Percentiles rank a stretch among this genome's conserved stretches.
Evolutionary conservation across 768 basidiomycete species (phyloP).

Genomic region (Hysterangium stoloniferum): DNA sequence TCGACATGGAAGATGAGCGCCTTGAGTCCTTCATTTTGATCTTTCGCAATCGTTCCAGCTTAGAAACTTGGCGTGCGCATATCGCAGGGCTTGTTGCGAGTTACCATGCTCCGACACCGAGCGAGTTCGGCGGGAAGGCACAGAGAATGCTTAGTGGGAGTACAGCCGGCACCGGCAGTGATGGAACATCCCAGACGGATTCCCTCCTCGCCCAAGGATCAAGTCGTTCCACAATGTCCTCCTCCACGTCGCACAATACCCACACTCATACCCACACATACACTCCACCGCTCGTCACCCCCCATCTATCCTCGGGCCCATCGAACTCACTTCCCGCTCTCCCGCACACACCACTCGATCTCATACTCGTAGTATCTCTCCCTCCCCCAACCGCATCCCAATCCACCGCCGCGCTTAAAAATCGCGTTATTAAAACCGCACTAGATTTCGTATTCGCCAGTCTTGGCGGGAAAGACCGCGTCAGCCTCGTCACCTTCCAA

Average conservation of each 20-base stretch:
- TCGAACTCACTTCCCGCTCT: conserved; percentile 77
- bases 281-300: conserved; percentile 29
- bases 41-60: conserved; percentile 83
- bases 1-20: conserved; percentile 94
- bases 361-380: conserved; percentile 86
- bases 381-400: conserved; percentile 65
- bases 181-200: conserved; percentile 42
- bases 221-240: conserved; percentile 63
- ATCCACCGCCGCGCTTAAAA: conserved; percentile 77
- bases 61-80: conserved; percentile 83
- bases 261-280: background rate
- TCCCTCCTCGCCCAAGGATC: conserved; percentile 59
- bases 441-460: conserved; percentile 81
- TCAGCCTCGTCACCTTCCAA: conserved; percentile 91
- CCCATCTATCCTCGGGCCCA: conserved; percentile 64
- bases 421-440: conserved; percentile 81
- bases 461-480: conserved; percentile 66
- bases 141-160: conserved; percentile 73
- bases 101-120: conserved; percentile 56
- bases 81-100: conserved; percentile 71
- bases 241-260: conserved; percentile 50
- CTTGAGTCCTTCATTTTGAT: conserved; percentile 93
- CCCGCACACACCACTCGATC: conserved; percentile 81
- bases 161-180: conserved; percentile 43
- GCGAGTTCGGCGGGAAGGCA: conserved; percentile 74